These are phyloP conservation scores for Globisporangium camurandrum DNA, from an alignment of 352 stramenopile species.

Conservation along the genomic window DNA sequence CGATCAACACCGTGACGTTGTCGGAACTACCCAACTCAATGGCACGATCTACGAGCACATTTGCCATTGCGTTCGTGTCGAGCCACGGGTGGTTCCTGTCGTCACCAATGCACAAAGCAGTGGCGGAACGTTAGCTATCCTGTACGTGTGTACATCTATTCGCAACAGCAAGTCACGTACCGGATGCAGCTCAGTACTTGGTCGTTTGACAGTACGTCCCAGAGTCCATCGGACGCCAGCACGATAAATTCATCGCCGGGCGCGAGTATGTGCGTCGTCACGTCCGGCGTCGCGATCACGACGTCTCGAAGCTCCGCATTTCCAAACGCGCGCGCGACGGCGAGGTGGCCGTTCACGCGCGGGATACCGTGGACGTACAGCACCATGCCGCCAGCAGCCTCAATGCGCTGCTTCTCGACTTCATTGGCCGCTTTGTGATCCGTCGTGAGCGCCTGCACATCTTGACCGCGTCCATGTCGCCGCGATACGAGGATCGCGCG, in stretches of 20 bases:
- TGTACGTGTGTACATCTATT: background rate
- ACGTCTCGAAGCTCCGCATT: slow-evolving; percentile 51
- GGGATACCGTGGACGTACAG: slow-evolving; percentile 69
- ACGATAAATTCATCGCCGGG: slow-evolving; percentile 68
- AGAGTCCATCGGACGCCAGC: slow-evolving; percentile 67
- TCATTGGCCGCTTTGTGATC: slow-evolving; percentile 73
- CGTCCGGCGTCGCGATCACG: slow-evolving; percentile 56
- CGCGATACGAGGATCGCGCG: slow-evolving; percentile 49
- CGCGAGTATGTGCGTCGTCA: slow-evolving; percentile 40
- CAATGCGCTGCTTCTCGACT: slow-evolving; percentile 56
- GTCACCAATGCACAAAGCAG: slow-evolving; percentile 7
- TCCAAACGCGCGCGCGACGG: slow-evolving; percentile 63
- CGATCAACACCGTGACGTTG: slow-evolving; percentile 72
- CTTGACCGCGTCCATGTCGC: no score
- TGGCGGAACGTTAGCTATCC: background rate
- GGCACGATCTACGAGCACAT: slow-evolving; percentile 56
- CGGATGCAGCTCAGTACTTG: slow-evolving; percentile 50
- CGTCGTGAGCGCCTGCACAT: slow-evolving; percentile 47
- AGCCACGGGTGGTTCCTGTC: slow-evolving; percentile 58
- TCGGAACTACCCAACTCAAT: slow-evolving; percentile 63
- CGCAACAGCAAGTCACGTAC: slow-evolving; percentile 24
- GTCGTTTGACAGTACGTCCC: slow-evolving; percentile 70
- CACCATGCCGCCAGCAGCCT: slow-evolving; percentile 60
- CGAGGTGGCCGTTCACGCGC: slow-evolving; percentile 61
- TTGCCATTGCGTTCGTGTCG: slow-evolving; percentile 42